A percentile compares a stretch with the other conserved stretches of the same genome.
These are phyloP conservation scores for Boletus speciosus DNA, from an alignment of 768 basidiomycete genomes.

Conservation along the genomic window DNA sequence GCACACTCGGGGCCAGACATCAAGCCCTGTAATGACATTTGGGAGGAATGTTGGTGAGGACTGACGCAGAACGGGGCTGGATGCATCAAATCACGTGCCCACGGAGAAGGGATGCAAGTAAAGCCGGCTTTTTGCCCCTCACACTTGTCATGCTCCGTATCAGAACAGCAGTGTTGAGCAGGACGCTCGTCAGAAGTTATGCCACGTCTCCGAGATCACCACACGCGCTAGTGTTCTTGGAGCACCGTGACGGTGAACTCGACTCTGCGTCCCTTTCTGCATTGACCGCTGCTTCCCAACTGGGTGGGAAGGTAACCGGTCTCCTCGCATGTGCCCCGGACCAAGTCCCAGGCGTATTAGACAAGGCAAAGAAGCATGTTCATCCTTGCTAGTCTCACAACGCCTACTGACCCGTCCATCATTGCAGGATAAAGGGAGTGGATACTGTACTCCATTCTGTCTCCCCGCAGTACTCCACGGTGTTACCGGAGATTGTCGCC, in stretches of 20 bases:
- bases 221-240: constrained; percentile 84
- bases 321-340: constrained; percentile 68
- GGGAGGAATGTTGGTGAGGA: background rate
- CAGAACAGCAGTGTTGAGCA: constrained; percentile 20
- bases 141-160: constrained; percentile 17
- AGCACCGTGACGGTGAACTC: constrained; percentile 78
- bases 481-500: constrained; percentile 73
- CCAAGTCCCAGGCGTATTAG: constrained; percentile 61
- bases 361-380: constrained; percentile 75
- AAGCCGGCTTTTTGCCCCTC: background rate
- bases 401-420: constrained; percentile 4
- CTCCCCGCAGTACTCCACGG: constrained; percentile 64
- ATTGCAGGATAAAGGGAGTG: constrained; percentile 61
- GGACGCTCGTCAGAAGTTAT: constrained; percentile 42
- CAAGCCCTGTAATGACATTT: constrained; percentile 74
- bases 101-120: background rate
- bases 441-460: constrained; percentile 65
- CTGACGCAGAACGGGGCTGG: background rate
- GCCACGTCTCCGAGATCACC: constrained; percentile 53
- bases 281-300: constrained; percentile 80
- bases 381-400: constrained; percentile 6
- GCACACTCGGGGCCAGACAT: constrained; percentile 91
- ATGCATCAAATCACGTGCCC: constrained; percentile 16
- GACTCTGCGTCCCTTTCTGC: constrained; percentile 87
- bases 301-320: constrained; percentile 85